Evolutionary conservation across 495 filamentous ascomycete species (phyloP).

Genomic region (Tuber brumale): DNA sequence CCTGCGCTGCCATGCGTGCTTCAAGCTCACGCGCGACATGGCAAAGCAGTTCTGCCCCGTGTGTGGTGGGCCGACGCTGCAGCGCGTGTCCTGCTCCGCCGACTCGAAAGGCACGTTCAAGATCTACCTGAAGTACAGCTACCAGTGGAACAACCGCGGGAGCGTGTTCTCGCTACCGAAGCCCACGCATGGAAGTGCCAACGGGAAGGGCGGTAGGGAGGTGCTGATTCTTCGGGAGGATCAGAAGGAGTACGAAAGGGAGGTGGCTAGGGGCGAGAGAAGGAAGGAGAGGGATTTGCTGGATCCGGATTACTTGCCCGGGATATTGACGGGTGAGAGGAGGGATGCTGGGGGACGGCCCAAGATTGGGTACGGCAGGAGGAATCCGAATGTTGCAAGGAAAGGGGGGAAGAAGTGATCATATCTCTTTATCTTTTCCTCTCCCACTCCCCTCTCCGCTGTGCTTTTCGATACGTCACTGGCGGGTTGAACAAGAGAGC

Average conservation of each 20-base stretch:
- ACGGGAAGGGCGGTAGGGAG: slow-evolving; percentile 58
- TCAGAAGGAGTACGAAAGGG: slow-evolving; percentile 82
- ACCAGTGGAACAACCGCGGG: slow-evolving; percentile 85
- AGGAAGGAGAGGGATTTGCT: slow-evolving; percentile 73
- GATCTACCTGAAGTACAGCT: slow-evolving; percentile 86
- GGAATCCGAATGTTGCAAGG: slow-evolving; percentile 36
- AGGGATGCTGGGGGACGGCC: slow-evolving; percentile 52
- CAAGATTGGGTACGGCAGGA: slow-evolving; percentile 73
- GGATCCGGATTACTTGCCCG: slow-evolving; percentile 89
- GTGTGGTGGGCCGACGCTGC: slow-evolving; percentile 81
- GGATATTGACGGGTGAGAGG: slow-evolving; percentile 74
- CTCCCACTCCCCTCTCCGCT: not conserved
- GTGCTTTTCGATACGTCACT: not conserved
- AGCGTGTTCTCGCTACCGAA: slow-evolving; percentile 88
- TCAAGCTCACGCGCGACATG: slow-evolving; percentile 69
- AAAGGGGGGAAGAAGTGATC: slow-evolving; percentile 20
- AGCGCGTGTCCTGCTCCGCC: slow-evolving; percentile 77
- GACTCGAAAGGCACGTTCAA: slow-evolving; percentile 71
- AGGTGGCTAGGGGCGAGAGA: slow-evolving; percentile 56
- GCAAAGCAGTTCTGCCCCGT: slow-evolving; percentile 85
- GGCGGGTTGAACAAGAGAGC: not conserved
- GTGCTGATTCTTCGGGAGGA: slow-evolving; percentile 83
- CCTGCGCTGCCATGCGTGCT: slow-evolving; percentile 91
- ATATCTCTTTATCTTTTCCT: not conserved
- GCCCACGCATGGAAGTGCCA: slow-evolving; percentile 70